phyloP scores from a whole-genome alignment of 345 rosid species.

The Nephelium lappaceum region DNA sequence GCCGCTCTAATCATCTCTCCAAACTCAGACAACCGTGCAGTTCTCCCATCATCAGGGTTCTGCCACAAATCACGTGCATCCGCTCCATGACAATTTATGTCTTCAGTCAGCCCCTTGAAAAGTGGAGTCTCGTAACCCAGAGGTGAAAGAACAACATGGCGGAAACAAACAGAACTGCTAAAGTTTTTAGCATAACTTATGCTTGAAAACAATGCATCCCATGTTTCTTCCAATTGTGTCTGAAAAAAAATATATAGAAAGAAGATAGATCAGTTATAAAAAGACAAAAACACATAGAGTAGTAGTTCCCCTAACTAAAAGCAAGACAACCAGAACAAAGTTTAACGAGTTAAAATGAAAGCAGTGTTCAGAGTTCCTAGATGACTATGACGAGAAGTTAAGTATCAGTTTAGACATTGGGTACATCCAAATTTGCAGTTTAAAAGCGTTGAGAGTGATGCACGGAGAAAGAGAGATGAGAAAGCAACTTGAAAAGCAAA shows the following conservation, averaged over 20 bases:
- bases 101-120: constrained; percentile 70
- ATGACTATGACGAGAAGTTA: too few species aligned
- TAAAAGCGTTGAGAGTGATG: not conserved
- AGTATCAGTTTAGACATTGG: too few species aligned
- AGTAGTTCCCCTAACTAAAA: not conserved
- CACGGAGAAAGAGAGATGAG: not conserved
- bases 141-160: constrained; percentile 79
- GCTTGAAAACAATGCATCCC: constrained; percentile 87
- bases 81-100: constrained; percentile 65
- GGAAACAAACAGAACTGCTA: constrained; percentile 78
- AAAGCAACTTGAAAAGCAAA: not conserved
- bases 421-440: too few species aligned
- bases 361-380: not conserved
- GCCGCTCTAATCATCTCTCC: constrained; percentile 93
- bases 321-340: constrained; percentile 5
- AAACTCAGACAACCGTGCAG: constrained; percentile 83
- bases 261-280: constrained; percentile 12
- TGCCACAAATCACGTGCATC: constrained; percentile 67
- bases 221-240: constrained; percentile 86
- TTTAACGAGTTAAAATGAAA: not conserved
- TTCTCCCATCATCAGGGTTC: constrained; percentile 59
- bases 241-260: constrained; percentile 33
- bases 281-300: not conserved
- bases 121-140: constrained; percentile 86
- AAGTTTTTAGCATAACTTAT: constrained; percentile 75